Base-by-base conservation (phyloP, 1,139 yeast genomes). In the Lodderomyces metapsilosis region DNA sequence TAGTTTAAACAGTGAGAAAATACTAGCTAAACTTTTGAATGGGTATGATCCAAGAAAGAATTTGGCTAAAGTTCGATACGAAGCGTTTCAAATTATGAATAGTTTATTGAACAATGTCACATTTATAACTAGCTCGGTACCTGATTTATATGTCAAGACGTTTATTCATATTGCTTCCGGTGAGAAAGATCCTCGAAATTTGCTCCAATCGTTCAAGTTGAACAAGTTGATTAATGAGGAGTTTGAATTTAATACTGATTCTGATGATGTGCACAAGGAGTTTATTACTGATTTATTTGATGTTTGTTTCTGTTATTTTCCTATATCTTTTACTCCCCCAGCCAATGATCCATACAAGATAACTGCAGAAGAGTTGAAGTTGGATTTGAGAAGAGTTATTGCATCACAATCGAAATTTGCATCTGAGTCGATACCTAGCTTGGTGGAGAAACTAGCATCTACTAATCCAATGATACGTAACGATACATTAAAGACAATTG, bases 261-360 rank as follows among this genome's bases (percentile, higher is more conserved):
- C 69, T 30, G 83, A 82, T 30, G 83, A 82, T 47, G 48, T 53
- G n/a, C 70, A 69, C 42, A 58, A 60, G 42, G 58, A 53, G 38
- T 59, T 55, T 40, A 45, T 70, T 34, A 58, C 62, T 27, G 88
- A 87, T 21, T 61, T 92, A 44, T 92, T 91, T 57, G 98, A 94
- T 58, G 81, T 87, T 28, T 74, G 89, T 32, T 92, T 92, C 58
- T 92, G 98, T 61, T 94, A 94, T 64, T 94, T 91, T 64, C 99
- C 99, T 4, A 91, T 94, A 40, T 86, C 97, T 1, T 94, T 94
- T 64, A 84, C 82, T 46, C 97, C 98, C 1, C 96, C 98, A 1
- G 81, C 85, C 44, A 84, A 87, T 57, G 96, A 91, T 59, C 96
- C 96, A 0, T 88, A 89, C 58, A 81, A 83, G 46, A 87, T 89